Conservation (phyloP, 2,329 filamentous ascomycete genomes). For the Pseudocercospora macadamiae region DNA sequence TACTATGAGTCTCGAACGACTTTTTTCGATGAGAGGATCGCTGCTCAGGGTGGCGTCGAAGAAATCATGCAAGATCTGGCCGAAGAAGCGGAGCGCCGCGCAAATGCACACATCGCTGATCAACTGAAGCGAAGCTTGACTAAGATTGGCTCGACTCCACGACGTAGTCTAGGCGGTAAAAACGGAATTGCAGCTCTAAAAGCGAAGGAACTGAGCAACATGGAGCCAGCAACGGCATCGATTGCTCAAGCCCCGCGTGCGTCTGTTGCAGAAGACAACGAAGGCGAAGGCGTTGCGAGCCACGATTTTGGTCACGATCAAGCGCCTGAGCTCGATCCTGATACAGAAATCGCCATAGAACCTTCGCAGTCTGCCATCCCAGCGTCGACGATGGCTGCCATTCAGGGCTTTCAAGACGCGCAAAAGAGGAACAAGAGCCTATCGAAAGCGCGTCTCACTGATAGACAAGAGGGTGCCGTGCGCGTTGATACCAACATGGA, state of each 20-base stretch:
- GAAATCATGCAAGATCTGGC: slow-evolving; percentile 41
- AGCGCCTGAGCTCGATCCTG: not conserved
- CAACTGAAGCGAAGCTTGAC: slow-evolving; percentile 20
- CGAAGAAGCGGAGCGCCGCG: slow-evolving; percentile 31
- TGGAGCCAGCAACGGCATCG: slow-evolving; percentile 6
- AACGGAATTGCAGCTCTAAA: slow-evolving; percentile 24
- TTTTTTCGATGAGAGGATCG: slow-evolving; percentile 51
- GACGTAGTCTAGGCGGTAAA: slow-evolving; percentile 24
- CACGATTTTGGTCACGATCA: slow-evolving; percentile 16
- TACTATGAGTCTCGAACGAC: slow-evolving; percentile 30
- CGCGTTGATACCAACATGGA: slow-evolving; percentile 17
- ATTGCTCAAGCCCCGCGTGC: slow-evolving; percentile 26
- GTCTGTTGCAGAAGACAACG: not conserved
- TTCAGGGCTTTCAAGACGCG: slow-evolving; percentile 1
- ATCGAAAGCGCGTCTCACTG: slow-evolving; percentile 18
- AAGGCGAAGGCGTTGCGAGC: slow-evolving; percentile 4
- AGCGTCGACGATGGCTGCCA: not conserved
- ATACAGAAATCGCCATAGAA: not conserved
- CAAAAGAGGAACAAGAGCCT: slow-evolving; percentile 12
- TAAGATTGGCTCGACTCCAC: slow-evolving; percentile 28
- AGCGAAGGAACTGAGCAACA: slow-evolving; percentile 19
- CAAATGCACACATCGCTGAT: slow-evolving; percentile 22
- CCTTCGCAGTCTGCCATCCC: not conserved
- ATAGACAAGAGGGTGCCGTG: slow-evolving; percentile 33
- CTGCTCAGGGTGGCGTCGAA: slow-evolving; percentile 47